These are phyloP conservation scores for Fragaria ananassa DNA, from an alignment of 306 rosid genomes.

Conservation along the genomic window DNA sequence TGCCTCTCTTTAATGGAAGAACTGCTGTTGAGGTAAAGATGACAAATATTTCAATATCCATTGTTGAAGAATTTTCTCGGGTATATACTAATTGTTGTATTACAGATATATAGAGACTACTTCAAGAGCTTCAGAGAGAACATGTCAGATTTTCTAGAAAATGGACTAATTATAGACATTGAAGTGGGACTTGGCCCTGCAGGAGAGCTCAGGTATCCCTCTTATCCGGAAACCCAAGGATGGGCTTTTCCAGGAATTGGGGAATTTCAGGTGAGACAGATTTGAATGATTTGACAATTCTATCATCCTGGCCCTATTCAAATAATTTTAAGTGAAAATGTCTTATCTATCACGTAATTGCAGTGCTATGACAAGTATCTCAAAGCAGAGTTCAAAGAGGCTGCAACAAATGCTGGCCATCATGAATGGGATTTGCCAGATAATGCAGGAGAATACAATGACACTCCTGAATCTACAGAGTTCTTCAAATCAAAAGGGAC, in stretches of 20 bases:
- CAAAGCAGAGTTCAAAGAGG: conserved; percentile 63
- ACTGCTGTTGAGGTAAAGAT: conserved; percentile 67
- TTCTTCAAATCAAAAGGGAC: conserved; percentile 72
- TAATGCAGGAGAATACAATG: conserved; percentile 71
- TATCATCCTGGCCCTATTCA: not conserved
- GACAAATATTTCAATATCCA: not conserved
- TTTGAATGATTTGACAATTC: not conserved
- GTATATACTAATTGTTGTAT: not conserved
- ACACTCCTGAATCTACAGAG: conserved; percentile 59
- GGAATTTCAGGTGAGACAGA: conserved; percentile 76
- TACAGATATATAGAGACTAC: conserved; percentile 67
- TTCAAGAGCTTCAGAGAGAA: conserved; percentile 77
- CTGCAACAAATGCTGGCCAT: conserved; percentile 56
- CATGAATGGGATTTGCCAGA: conserved; percentile 85
- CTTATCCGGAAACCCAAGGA: conserved; percentile 55
- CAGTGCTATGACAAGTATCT: conserved; percentile 91
- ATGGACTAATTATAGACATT: conserved; percentile 68
- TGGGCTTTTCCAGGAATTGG: conserved; percentile 95
- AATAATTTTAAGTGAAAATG: not conserved
- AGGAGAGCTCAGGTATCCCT: conserved; percentile 89
- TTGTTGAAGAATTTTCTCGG: not conserved
- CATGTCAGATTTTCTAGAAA: conserved; percentile 64
- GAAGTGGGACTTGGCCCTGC: conserved; percentile 97
- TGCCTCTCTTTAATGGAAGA: conserved; percentile 63
- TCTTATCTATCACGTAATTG: conserved; percentile 18